These are phyloP conservation scores for Apiospora pterosperma DNA, from an alignment of 2,329 filamentous ascomycete genomes.

Conservation along the genomic window DNA sequence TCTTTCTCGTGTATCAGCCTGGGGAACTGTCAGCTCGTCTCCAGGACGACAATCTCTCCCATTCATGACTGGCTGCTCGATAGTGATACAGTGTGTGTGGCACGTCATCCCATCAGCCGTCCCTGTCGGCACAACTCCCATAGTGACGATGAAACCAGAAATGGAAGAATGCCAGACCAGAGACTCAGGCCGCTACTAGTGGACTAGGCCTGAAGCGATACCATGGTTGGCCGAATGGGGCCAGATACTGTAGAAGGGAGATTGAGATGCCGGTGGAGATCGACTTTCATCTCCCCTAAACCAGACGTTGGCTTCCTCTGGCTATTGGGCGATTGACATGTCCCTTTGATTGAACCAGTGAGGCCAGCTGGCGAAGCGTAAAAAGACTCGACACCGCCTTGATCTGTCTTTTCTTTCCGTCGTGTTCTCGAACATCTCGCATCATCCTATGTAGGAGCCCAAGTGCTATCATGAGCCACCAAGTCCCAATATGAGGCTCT, in stretches of 20 bases:
- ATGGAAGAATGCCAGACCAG: background rate
- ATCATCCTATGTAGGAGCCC: background rate
- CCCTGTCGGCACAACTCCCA: background rate
- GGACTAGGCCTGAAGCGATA: background rate
- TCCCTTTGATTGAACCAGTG: background rate
- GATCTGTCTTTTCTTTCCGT: background rate
- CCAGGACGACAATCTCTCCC: background rate
- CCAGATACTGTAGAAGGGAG: background rate
- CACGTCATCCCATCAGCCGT: background rate
- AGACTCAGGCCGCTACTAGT: background rate
- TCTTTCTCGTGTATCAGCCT: background rate
- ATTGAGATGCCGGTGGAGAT: slow-evolving; percentile 1
- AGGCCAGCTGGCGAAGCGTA: background rate
- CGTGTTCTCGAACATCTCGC: background rate
- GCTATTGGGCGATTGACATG: background rate
- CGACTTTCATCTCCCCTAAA: background rate
- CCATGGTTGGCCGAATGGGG: slow-evolving; percentile 1
- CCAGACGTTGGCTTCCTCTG: background rate
- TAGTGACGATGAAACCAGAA: slow-evolving; percentile 1
- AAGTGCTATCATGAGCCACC: background rate
- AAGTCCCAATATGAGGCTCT: background rate
- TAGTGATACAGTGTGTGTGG: background rate
- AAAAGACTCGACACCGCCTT: background rate
- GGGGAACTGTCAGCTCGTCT: background rate
- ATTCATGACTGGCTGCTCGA: background rate